A percentile compares a stretch with the other conserved stretches of the same genome.
These are phyloP conservation scores for Stylosanthes scabra DNA, from an alignment of 331 rosid species.

Conservation along the genomic window DNA sequence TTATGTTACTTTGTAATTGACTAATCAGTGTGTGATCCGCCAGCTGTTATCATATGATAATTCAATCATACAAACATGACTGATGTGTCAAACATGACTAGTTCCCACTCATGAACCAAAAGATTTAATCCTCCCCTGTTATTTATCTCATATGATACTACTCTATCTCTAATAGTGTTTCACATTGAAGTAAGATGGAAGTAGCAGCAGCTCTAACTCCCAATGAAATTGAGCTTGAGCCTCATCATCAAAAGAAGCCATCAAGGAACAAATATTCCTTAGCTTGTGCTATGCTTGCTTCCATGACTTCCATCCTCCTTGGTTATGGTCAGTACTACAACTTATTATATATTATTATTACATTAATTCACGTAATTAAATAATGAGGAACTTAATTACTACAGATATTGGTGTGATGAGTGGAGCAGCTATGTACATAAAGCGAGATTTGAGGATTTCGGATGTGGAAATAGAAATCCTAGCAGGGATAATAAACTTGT, in stretches of 20 bases:
- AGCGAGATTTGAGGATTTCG: slow-evolving; percentile 33
- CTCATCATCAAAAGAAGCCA: slow-evolving; percentile 35
- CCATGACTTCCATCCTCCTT: slow-evolving; percentile 78
- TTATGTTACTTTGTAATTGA: no score
- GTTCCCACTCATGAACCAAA: background rate
- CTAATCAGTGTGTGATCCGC: background rate
- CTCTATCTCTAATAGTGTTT: background rate
- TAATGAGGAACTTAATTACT: no score
- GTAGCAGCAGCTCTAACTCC: slow-evolving; percentile 14
- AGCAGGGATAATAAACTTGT: slow-evolving; percentile 37
- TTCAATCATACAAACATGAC: background rate
- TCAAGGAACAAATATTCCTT: slow-evolving; percentile 37
- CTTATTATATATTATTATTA: no score
- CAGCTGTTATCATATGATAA: no score
- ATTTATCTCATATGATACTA: no score
- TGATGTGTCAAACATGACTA: background rate
- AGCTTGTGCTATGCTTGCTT: slow-evolving; percentile 70
- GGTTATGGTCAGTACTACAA: slow-evolving; percentile 48
- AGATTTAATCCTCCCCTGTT: background rate
- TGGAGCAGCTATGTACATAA: slow-evolving; percentile 45
- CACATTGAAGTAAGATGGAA: slow-evolving; percentile 33
- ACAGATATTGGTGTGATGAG: slow-evolving; percentile 51
- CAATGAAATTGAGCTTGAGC: slow-evolving; percentile 48
- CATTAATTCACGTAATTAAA: no score
- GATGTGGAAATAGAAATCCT: slow-evolving; percentile 42